Percentiles rank a stretch among this genome's conserved stretches.
Evolutionary conservation across 2,329 filamentous ascomycete genomes (phyloP).

Genomic region (Fusarium sp.): DNA sequence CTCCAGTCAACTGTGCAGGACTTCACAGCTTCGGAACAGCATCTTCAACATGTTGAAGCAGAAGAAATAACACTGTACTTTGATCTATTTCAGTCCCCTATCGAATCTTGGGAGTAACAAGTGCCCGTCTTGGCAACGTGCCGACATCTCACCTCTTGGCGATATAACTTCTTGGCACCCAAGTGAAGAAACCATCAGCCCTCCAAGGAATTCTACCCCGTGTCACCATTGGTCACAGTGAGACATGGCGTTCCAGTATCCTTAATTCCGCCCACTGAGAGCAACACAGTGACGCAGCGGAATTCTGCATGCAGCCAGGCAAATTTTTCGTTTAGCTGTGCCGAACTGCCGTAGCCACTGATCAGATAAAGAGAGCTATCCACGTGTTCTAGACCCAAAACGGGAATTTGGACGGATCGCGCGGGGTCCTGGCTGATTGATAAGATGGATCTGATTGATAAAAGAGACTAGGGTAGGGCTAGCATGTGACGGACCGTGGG

Average conservation of each 20-base stretch:
- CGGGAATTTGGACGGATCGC: background rate
- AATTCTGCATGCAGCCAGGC: background rate
- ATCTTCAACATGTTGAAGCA: too few species aligned
- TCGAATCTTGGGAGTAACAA: background rate
- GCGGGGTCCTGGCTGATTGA: background rate
- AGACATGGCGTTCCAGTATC: background rate
- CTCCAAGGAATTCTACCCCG: background rate
- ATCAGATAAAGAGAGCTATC: background rate
- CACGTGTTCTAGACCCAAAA: background rate
- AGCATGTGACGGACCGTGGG: background rate
- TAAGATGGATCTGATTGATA: constrained; percentile 8
- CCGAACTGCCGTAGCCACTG: constrained; percentile 1
- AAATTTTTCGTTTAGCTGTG: background rate
- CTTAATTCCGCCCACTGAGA: background rate
- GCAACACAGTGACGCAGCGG: background rate
- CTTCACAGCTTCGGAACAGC: too few species aligned
- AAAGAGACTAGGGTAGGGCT: background rate
- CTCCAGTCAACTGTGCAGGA: background rate
- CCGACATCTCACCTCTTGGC: background rate
- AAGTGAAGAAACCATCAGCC: background rate
- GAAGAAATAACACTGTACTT: too few species aligned
- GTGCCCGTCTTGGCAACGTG: background rate
- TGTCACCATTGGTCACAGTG: background rate
- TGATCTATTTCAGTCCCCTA: background rate
- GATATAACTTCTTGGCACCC: background rate